These are phyloP conservation scores for Xylariaceae sp. DNA, from an alignment of 2,329 filamentous ascomycete genomes.

Conservation along the genomic window DNA sequence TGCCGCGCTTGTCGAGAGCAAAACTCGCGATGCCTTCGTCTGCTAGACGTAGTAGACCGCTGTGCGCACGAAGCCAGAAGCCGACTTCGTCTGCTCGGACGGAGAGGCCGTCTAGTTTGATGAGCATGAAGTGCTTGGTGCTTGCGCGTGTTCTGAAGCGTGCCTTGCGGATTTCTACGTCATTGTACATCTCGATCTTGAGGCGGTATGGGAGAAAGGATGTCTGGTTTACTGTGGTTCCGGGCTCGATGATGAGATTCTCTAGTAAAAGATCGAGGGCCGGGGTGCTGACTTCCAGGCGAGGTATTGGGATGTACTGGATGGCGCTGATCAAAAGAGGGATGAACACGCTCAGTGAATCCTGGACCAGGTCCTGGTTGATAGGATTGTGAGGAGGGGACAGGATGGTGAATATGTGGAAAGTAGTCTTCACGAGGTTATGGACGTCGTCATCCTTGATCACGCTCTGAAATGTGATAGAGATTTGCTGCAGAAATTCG, in stretches of 20 bases:
- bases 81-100: constrained; percentile 81
- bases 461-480: constrained; percentile 63
- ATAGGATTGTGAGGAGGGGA: constrained; percentile 59
- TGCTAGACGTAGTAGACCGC: constrained; percentile 65
- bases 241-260: constrained; percentile 85
- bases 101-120: constrained; percentile 78
- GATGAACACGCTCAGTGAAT: constrained; percentile 73
- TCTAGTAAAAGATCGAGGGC: constrained; percentile 82
- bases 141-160: constrained; percentile 61
- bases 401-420: constrained; percentile 64
- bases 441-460: constrained; percentile 66
- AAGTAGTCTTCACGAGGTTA: constrained; percentile 60
- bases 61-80: constrained; percentile 80
- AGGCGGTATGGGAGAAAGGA: constrained; percentile 86
- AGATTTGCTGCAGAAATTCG: constrained; percentile 61
- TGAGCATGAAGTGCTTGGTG: constrained; percentile 65
- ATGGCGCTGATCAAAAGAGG: constrained; percentile 71
- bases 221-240: constrained; percentile 73
- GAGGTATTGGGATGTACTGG: constrained; percentile 84
- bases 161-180: constrained; percentile 78
- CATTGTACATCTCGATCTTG: constrained; percentile 76
- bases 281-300: constrained; percentile 80
- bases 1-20: constrained; percentile 75
- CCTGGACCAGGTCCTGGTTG: constrained; percentile 67
- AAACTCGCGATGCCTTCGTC: constrained; percentile 86